These are phyloP conservation scores for Plasmodium gaboni DNA, from an alignment of 169 alveolate genomes.

Conservation along the genomic window DNA sequence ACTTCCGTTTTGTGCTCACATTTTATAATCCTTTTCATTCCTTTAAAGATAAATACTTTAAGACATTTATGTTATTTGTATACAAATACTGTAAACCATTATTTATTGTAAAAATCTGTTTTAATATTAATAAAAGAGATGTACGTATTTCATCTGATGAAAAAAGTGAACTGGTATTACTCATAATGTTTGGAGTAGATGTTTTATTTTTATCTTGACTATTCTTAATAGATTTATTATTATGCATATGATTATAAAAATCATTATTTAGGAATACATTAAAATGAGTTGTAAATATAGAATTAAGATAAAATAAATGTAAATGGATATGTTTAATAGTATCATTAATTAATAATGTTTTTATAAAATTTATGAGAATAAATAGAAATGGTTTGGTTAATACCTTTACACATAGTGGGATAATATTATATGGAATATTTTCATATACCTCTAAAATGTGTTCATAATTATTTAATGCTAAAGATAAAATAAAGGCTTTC, in stretches of 20 bases:
- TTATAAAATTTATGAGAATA: constrained; percentile 62
- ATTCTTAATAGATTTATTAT: neutral
- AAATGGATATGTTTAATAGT: constrained; percentile 66
- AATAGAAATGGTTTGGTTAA: constrained; percentile 70
- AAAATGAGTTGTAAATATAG: constrained; percentile 78
- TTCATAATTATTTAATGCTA: constrained; percentile 87
- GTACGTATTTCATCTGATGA: constrained; percentile 20
- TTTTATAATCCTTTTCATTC: neutral
- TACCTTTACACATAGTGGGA: constrained; percentile 67
- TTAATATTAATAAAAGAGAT: constrained; percentile 32
- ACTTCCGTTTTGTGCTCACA: too few relatives aligned
- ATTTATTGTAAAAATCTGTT: constrained; percentile 39
- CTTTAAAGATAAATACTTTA: constrained; percentile 11
- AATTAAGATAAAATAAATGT: constrained; percentile 78
- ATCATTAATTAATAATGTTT: constrained; percentile 66
- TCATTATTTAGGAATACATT: constrained; percentile 63
- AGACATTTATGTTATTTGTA: constrained; percentile 37
- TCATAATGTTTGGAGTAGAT: neutral
- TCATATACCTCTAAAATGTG: constrained; percentile 82
- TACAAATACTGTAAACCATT: constrained; percentile 49
- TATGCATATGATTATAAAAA: neutral
- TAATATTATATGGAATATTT: constrained; percentile 79
- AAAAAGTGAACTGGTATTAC: neutral
- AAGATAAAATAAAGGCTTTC: constrained; percentile 84
- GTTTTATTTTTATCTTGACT: too few relatives aligned